Conservation (phyloP, 495 filamentous ascomycete species). For the Penicillium odoratum region DNA sequence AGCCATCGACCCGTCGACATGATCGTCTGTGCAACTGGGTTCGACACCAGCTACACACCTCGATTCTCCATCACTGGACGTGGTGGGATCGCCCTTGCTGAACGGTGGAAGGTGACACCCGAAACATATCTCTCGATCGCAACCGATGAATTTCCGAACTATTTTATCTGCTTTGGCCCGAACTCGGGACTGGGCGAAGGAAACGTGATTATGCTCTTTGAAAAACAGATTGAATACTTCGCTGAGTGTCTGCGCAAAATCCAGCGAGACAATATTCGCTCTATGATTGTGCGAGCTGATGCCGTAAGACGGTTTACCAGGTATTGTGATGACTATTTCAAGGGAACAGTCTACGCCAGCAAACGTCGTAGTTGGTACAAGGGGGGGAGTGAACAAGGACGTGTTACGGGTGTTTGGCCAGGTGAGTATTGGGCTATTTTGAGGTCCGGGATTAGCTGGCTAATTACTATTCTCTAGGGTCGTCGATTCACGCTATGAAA, state of each 20-base stretch:
- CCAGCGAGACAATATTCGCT: slow-evolving; percentile 49
- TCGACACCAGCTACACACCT: slow-evolving; percentile 47
- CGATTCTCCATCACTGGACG: slow-evolving; percentile 53
- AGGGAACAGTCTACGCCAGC: slow-evolving; percentile 45
- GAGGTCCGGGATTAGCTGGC: neutral
- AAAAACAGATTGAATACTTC: slow-evolving; percentile 54
- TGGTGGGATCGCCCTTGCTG: slow-evolving; percentile 45
- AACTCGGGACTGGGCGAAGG: slow-evolving; percentile 51
- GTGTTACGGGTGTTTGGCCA: slow-evolving; percentile 44
- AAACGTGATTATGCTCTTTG: slow-evolving; percentile 44
- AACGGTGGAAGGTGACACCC: slow-evolving; percentile 50
- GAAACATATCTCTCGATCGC: slow-evolving; percentile 61
- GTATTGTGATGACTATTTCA: slow-evolving; percentile 50
- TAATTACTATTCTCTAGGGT: slow-evolving; percentile 25
- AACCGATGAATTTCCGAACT: slow-evolving; percentile 65
- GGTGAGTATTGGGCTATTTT: slow-evolving; percentile 25
- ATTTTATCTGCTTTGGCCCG: slow-evolving; percentile 55
- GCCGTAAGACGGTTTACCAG: slow-evolving; percentile 46
- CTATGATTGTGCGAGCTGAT: slow-evolving; percentile 38
- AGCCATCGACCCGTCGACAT: slow-evolving; percentile 40
- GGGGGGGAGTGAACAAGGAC: slow-evolving; percentile 35
- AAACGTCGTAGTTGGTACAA: slow-evolving; percentile 60
- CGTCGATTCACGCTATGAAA: slow-evolving; percentile 42
- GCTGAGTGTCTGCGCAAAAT: slow-evolving; percentile 49
- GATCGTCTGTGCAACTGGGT: slow-evolving; percentile 56